Conservation (phyloP, 345 rosid species). For the Euphorbia pulcherrima region DNA sequence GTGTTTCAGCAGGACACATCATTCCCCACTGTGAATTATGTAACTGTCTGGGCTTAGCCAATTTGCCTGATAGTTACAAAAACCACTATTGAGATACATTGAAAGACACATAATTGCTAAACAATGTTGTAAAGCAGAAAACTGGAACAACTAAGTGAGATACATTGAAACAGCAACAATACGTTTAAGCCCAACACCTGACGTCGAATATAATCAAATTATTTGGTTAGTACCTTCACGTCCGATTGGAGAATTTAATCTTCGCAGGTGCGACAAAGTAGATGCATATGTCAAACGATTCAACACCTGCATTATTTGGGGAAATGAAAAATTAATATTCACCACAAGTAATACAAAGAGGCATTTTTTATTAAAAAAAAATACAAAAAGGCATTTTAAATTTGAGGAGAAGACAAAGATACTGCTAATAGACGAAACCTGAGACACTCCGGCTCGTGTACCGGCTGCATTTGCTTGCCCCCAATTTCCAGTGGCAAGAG, state of each 20-base stretch:
- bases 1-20: constrained; percentile 99
- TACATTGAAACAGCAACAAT: constrained; percentile 9
- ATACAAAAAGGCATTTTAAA: background rate
- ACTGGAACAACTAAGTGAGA: constrained; percentile 5
- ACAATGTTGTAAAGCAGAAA: background rate
- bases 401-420: background rate
- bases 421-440: constrained; percentile 40
- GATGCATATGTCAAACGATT: constrained; percentile 96
- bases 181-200: background rate
- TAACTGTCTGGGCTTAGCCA: constrained; percentile 96
- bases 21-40: constrained; percentile 99
- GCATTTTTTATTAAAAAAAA: background rate
- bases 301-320: constrained; percentile 46
- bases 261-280: constrained; percentile 88
- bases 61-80: constrained; percentile 59
- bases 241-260: constrained; percentile 95
- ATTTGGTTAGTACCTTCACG: constrained; percentile 68
- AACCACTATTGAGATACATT: constrained; percentile 4
- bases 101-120: background rate
- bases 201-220: background rate
- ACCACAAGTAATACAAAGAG: background rate
- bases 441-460: constrained; percentile 99
- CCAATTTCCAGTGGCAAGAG: constrained; percentile 99
- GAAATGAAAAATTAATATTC: background rate
- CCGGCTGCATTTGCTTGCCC: constrained; percentile 99